Evolutionary conservation across 1,139 yeast species (phyloP).

Genomic region (Eremothecium coryli): DNA sequence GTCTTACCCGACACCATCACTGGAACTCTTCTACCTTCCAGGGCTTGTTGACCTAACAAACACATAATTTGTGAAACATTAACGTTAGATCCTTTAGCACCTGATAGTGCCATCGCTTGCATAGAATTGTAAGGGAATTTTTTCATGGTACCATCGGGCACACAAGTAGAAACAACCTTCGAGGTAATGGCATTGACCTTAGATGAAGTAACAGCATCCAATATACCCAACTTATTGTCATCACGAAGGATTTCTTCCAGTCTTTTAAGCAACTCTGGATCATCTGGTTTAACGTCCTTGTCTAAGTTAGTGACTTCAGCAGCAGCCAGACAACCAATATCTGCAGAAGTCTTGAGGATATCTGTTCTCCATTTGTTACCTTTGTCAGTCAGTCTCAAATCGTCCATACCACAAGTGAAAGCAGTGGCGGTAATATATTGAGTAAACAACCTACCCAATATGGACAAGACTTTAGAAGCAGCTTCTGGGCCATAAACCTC

Average conservation of each 20-base stretch:
- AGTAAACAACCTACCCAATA: slow-evolving; percentile 88
- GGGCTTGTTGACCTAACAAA: slow-evolving; percentile 96
- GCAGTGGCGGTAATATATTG: slow-evolving; percentile 89
- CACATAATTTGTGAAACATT: slow-evolving; percentile 99
- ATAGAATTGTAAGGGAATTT: slow-evolving; percentile 91
- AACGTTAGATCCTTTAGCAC: slow-evolving; percentile 98
- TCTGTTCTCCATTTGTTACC: slow-evolving; percentile 88
- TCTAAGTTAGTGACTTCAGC: slow-evolving; percentile 86
- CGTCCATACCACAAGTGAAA: slow-evolving; percentile 99
- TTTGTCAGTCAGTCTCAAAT: slow-evolving; percentile 78
- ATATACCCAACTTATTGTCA: slow-evolving; percentile 80
- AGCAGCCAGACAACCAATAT: slow-evolving; percentile 86
- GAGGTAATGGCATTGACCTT: slow-evolving; percentile 89
- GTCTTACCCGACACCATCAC: slow-evolving; percentile 99
- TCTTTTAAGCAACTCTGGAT: slow-evolving; percentile 76
- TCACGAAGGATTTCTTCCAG: slow-evolving; percentile 93
- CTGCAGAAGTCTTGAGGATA: slow-evolving; percentile 65
- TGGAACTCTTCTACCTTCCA: slow-evolving; percentile 99
- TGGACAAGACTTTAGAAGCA: slow-evolving; percentile 85
- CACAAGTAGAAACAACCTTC: slow-evolving; percentile 85
- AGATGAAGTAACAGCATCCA: slow-evolving; percentile 93
- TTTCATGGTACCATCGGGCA: slow-evolving; percentile 94
- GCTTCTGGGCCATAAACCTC: slow-evolving; percentile 88
- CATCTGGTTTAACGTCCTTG: slow-evolving; percentile 42
- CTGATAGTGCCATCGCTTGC: slow-evolving; percentile 99